Percentiles rank a stretch among this genome's conserved stretches.
These are phyloP conservation scores for Metarhizium anisopliae DNA, from an alignment of 2,329 filamentous ascomycete species.

Conservation along the genomic window DNA sequence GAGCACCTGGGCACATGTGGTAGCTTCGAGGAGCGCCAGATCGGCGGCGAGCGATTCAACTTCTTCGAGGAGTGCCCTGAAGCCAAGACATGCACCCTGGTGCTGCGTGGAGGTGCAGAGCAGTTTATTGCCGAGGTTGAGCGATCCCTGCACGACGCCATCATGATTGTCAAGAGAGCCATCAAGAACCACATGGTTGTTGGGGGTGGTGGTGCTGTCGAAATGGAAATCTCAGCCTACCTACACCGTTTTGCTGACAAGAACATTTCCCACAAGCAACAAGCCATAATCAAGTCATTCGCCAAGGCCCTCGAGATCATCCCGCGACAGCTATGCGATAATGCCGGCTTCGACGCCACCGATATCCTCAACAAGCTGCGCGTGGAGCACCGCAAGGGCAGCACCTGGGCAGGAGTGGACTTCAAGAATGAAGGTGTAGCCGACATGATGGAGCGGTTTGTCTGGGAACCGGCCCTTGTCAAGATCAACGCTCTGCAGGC, in stretches of 20 bases:
- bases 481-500: slow-evolving; percentile 97
- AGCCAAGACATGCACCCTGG: slow-evolving; percentile 93
- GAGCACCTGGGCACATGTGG: slow-evolving; percentile 89
- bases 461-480: slow-evolving; percentile 93
- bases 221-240: slow-evolving; percentile 96
- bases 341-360: slow-evolving; percentile 95
- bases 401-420: slow-evolving; percentile 92
- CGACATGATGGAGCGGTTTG: slow-evolving; percentile 91
- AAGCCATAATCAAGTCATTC: slow-evolving; percentile 95
- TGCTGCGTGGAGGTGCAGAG: slow-evolving; percentile 91
- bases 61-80: slow-evolving; percentile 94
- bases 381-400: slow-evolving; percentile 91
- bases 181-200: slow-evolving; percentile 94
- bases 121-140: slow-evolving; percentile 99
- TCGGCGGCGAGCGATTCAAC: slow-evolving; percentile 96
- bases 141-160: slow-evolving; percentile 93
- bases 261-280: slow-evolving; percentile 90
- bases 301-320: slow-evolving; percentile 96
- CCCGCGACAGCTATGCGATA: slow-evolving; percentile 94
- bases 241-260: slow-evolving; percentile 88
- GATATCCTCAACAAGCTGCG: slow-evolving; percentile 95
- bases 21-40: slow-evolving; percentile 88
- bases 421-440: slow-evolving; percentile 85
- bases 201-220: slow-evolving; percentile 83
- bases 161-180: slow-evolving; percentile 99